Conservation (phyloP, 2,329 filamentous ascomycete species). For the Colletotrichum kahawae region DNA sequence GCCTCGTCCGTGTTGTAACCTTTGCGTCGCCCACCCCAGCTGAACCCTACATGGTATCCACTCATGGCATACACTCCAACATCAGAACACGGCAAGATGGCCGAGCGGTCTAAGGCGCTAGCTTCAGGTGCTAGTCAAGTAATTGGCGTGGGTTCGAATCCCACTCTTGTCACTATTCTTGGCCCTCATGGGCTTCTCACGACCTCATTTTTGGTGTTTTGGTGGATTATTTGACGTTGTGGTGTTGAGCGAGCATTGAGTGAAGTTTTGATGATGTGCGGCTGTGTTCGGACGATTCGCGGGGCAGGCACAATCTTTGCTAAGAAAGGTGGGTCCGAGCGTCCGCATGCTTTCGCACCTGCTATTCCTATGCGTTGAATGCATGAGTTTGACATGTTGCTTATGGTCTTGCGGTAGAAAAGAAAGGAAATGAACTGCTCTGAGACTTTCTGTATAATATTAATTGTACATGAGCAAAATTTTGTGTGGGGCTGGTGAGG, state of each 20-base stretch:
- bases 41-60: background rate
- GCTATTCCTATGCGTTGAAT: background rate
- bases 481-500: background rate
- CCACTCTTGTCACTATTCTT: background rate
- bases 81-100: conserved; percentile 5
- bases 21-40: background rate
- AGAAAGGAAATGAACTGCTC: background rate
- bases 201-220: background rate
- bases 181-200: background rate
- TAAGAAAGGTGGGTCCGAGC: background rate
- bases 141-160: conserved; percentile 22
- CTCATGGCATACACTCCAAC: rapidly evolving
- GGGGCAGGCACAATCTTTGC: background rate
- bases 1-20: background rate
- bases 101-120: conserved; percentile 24
- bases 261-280: background rate
- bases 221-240: background rate
- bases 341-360: background rate
- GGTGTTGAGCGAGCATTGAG: background rate
- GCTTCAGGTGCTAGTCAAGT: conserved; percentile 23
- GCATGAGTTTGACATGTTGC: background rate
- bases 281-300: background rate
- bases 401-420: background rate
- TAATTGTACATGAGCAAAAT: too few relatives aligned
- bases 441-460: too few relatives aligned